Conservation (phyloP, 495 filamentous ascomycete species). For the Penicillium turbatum region DNA sequence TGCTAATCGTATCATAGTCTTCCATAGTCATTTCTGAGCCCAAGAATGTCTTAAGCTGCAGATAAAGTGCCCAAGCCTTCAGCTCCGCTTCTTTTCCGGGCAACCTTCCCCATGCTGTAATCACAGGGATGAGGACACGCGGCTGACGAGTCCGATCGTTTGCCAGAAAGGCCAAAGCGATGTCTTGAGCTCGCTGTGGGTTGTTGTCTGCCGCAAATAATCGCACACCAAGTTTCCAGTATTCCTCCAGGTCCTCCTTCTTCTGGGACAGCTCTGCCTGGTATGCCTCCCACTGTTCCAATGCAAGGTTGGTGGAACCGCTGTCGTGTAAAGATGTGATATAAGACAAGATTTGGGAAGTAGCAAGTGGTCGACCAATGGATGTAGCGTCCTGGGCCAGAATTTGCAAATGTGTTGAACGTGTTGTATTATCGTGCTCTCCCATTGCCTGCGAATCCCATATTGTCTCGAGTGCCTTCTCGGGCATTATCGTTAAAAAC, state of each 20-base stretch:
- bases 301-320: conserved; percentile 54
- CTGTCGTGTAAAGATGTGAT: conserved; percentile 60
- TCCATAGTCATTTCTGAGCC: conserved; percentile 62
- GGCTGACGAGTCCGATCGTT: conserved; percentile 47
- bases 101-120: conserved; percentile 39
- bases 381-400: conserved; percentile 60
- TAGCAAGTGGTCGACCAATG: conserved; percentile 47
- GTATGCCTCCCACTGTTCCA: conserved; percentile 61
- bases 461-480: conserved; percentile 38
- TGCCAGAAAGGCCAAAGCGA: conserved; percentile 54
- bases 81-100: conserved; percentile 38
- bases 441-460: conserved; percentile 46
- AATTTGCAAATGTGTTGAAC: conserved; percentile 54
- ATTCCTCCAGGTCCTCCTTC: conserved; percentile 49
- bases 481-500: conserved; percentile 34
- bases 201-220: conserved; percentile 59
- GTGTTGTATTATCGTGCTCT: conserved; percentile 34
- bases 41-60: conserved; percentile 55
- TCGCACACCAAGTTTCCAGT: conserved; percentile 65
- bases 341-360: conserved; percentile 57
- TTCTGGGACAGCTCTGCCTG: conserved; percentile 49
- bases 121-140: conserved; percentile 64
- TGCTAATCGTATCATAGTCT: conserved; percentile 68
- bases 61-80: conserved; percentile 65
- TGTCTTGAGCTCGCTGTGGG: conserved; percentile 58